Evolutionary conservation across 192 early-diverging fungal genomes (phyloP), one percentile per base, ranked within the genome.

Genomic region (Coemansia sp.): DNA sequence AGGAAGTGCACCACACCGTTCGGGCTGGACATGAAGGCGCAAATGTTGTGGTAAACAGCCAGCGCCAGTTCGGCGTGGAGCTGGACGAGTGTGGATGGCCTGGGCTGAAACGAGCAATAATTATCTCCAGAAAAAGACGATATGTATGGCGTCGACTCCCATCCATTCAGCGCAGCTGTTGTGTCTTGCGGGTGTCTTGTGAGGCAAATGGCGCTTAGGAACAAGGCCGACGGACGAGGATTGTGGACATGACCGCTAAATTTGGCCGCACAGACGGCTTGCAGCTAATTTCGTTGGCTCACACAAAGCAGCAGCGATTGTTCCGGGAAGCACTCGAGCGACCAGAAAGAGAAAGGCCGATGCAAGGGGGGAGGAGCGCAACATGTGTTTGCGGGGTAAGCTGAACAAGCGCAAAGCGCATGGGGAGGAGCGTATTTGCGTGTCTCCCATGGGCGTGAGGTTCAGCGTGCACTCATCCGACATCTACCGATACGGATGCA

Each of bases 281-380:
- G 36, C 36, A 39, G n/a, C 36, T 39, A 39, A 15, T 15, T 39
- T 39, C 8, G n/a, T 39, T 39, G 36, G 36, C 36, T 39, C 36
- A 39, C 36, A 39, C 36, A 39, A 39, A 15, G 36, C 36, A 10
- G 12, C 15, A 15, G 36, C 14, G 7, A 39, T 39, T 39, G 36
- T 39, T 6, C 34, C 19, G 36, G n/a, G 17, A n/a, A 39, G 22
- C 43, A 27, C 10, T 23, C 43, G 22, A 45, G 43, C 26, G 43
- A 45, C 43, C 43, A 45, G 23, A 23, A 45, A 23, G 26, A 45
- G 43, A 45, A 45, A 45, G 43, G n/a, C 42, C 43, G 43, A 23
- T 45, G 43, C 43, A 26, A 45, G 43, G 43, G 20, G 43, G 17
- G n/a, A 26, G 19, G n/a, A 15, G n/a, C 36, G 19, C 36, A 39